Evolutionary conservation across 2,329 filamentous ascomycete species (phyloP).

Genomic region (Cordyceps tenuipes): DNA sequence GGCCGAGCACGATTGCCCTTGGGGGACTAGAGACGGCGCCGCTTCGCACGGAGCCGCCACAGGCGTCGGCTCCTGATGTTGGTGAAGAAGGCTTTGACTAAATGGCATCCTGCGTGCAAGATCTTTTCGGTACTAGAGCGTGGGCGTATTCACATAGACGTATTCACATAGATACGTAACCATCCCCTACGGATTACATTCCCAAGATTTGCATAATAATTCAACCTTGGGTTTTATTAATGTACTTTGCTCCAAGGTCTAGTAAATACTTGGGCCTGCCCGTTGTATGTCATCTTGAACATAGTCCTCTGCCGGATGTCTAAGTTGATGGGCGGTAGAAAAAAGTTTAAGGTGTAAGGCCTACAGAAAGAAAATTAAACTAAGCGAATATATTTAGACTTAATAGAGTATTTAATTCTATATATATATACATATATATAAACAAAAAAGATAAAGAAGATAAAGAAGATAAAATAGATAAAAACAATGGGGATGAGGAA

Average conservation of each 20-base stretch:
- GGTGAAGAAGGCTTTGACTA: constrained; percentile 9
- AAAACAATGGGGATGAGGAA: too few species aligned
- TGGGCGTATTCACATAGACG: neutral
- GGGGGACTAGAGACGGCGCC: constrained; percentile 40
- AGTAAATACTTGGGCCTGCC: neutral
- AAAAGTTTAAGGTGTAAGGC: too few species aligned
- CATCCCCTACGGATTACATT: neutral
- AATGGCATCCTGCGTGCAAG: neutral
- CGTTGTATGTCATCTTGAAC: too few species aligned
- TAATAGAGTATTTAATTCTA: too few species aligned
- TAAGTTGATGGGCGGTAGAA: too few species aligned
- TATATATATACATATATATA: too few species aligned
- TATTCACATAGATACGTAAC: neutral
- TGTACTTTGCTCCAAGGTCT: neutral
- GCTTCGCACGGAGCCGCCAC: constrained; percentile 19
- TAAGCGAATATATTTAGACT: too few species aligned
- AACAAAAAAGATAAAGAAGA: too few species aligned
- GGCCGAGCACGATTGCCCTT: constrained; percentile 43
- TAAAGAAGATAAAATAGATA: too few species aligned
- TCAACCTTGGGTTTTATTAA: neutral
- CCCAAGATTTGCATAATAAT: neutral
- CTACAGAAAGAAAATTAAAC: too few species aligned
- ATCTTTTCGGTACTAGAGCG: neutral
- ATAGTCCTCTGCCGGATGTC: too few species aligned
- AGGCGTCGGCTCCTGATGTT: neutral